Base-by-base conservation (phyloP, 2,329 filamentous ascomycete species). In the Neophaeococcomyces mojaviensis region DNA sequence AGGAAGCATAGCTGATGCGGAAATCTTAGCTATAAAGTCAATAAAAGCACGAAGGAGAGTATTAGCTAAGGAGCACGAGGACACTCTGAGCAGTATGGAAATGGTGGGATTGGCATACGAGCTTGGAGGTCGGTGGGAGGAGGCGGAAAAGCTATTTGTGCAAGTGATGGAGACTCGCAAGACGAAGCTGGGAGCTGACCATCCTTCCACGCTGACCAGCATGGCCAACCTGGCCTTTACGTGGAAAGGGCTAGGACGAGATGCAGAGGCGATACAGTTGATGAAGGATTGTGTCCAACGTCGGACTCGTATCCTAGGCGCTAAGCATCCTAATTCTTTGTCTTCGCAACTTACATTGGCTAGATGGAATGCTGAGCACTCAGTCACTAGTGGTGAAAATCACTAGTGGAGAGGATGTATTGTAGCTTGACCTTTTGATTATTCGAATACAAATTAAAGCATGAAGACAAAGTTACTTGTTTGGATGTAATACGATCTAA, bases 141-240 rank as follows among this genome's bases (percentile, higher is more conserved):
- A 56, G 36, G 54, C 54, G 1, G 54, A 37, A 44, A 52, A n/a
- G n/a, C n/a, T n/a, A n/a, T n/a, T n/a, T n/a, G n/a, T n/a, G n/a
- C n/a, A n/a, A n/a, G n/a, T n/a, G 8, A 16, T 58, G 19, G 49
- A 54, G 40, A 46, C 44, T 2, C 39, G 39, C 2, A 46, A 53
- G 34, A 49, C 31, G 35, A 28, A 49, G 30, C 48, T 58, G 19
- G 56, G 58, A 1, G 22, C 36, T 4, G 52, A 58, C 24, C 55
- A 60, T 47, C 53, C 51, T 8, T 28, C 51, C 20, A 60, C 57
- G 9, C 49, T 59, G n/a, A 44, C 4, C 18, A 55, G 39, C 22
- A 55, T 58, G 52, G 45, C 39, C 26, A 51, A 47, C 31, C 31
- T 56, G 30, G 50, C 46, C 22, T 39, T 61, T 1, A 58, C 55